phyloP scores from a whole-genome alignment of 371 early-diverging fungal genomes.

The Furculomyces boomerangus region DNA sequence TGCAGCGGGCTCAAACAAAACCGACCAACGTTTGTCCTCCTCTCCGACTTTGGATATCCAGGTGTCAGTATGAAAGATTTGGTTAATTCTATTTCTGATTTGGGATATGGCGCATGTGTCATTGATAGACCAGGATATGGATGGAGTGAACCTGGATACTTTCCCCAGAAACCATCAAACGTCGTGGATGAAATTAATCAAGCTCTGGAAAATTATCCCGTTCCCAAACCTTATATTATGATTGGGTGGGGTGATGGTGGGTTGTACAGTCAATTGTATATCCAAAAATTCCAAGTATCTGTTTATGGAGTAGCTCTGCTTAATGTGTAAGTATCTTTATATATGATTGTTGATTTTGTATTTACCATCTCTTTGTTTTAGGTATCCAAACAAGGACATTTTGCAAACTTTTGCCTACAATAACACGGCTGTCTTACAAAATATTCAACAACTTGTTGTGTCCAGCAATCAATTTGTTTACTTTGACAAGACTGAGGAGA shows the following conservation, averaged over 20 bases:
- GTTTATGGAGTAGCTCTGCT: conserved; percentile 22
- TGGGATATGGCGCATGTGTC: conserved; percentile 21
- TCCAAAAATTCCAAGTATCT: conserved; percentile 17
- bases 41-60: conserved; percentile 25
- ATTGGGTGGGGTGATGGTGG: conserved; percentile 27
- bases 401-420: conserved; percentile 23
- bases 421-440: conserved; percentile 19
- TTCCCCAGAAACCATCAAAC: conserved; percentile 17
- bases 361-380: neutral
- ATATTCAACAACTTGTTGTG: conserved; percentile 14
- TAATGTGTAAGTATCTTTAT: conserved; percentile 8
- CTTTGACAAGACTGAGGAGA: conserved; percentile 11
- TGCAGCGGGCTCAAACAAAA: conserved; percentile 7
- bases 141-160: conserved; percentile 27
- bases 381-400: conserved; percentile 19
- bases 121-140: conserved; percentile 27
- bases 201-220: conserved; percentile 15
- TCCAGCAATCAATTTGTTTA: neutral
- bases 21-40: conserved; percentile 18
- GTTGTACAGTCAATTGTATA: conserved; percentile 24
- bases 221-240: conserved; percentile 16
- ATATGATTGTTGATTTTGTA: neutral
- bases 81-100: conserved; percentile 10
- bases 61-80: conserved; percentile 21
- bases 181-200: conserved; percentile 23